Base-by-base conservation (phyloP, 2,329 filamentous ascomycete genomes). In the Pseudogymnoascus sp. region DNA sequence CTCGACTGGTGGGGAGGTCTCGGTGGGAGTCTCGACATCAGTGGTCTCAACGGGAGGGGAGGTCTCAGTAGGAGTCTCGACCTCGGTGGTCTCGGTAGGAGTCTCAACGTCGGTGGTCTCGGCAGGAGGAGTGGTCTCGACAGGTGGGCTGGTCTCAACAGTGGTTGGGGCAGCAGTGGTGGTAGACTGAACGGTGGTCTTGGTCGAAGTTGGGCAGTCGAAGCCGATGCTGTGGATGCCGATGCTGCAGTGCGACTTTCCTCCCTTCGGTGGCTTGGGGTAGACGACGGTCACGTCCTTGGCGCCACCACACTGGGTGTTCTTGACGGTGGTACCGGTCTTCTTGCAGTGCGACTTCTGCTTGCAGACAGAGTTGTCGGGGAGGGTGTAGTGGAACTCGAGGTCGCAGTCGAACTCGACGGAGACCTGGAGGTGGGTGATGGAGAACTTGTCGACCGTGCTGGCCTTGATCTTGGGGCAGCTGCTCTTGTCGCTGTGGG, bases 231-330 rank as follows among this genome's bases (percentile, higher is more conserved):
- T 81, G 76, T 89, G 87, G 68, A 94, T 82, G 68, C 86, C 85
- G 68, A 96, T 81, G 68, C 81, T 80, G 78, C 90, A 94, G 68
- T 75, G 81, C 79, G 64, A 72, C 74, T 60, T 80, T 73, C 65
- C 82, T 76, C 71, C 87, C 83, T 62, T 82, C 74, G 65, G 79
- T 77, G 57, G 32, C 57, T 58, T 58, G 57, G 82, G 81, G 74
- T 80, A 84, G 72, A 85, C 76, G 72, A 97, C 86, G 60, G 83
- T 85, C 64, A 97, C 91, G 62, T 84, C 86, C 72, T 82, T 90
- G 66, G 93, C 92, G 75, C 92, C 92, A 83, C 91, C 93, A 73
- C 93, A 97, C 81, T 97, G 91, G 64, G 79, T 84, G 82, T 97
- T 97, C 76, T 84, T 77, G 69, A 97, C 80, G 54, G 81, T 82